Conservation (phyloP, 2,329 filamentous ascomycete genomes). For the Diaporthe citri region DNA sequence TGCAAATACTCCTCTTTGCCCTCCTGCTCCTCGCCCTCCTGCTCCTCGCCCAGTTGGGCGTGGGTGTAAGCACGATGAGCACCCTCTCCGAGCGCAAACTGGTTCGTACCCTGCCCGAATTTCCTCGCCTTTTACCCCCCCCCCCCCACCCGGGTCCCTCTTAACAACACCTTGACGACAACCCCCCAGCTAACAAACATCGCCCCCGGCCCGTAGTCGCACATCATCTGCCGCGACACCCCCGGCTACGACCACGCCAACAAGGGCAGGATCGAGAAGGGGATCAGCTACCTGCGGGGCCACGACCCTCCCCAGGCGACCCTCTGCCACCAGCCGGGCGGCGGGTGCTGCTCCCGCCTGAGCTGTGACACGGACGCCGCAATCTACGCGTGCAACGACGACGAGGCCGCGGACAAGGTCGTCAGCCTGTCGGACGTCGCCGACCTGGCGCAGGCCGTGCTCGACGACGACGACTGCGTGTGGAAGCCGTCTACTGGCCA, state of each 20-base stretch:
- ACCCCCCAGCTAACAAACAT: neutral
- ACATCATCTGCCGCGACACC: conserved; percentile 11
- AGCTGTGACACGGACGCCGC: neutral
- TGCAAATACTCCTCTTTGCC: neutral
- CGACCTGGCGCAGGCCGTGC: neutral
- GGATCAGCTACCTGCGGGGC: neutral
- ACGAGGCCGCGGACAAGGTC: neutral
- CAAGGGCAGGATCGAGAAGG: conserved; percentile 1
- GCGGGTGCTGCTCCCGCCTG: conserved; percentile 12
- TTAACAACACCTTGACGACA: too few species aligned
- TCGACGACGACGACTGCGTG: neutral
- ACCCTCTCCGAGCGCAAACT: neutral
- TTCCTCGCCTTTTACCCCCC: too few species aligned
- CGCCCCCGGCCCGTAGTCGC: neutral
- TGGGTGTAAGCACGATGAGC: neutral
- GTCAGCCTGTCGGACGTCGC: conserved; percentile 1
- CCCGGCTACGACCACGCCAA: conserved; percentile 8
- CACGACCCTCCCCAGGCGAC: neutral
- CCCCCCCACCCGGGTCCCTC: neutral
- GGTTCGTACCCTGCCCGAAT: neutral
- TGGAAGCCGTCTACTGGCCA: conserved; percentile 9
- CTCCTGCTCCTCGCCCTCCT: neutral
- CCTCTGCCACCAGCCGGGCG: conserved; percentile 5
- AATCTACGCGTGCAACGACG: conserved; percentile 32
- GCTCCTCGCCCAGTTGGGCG: neutral